phyloP scores from a whole-genome alignment of 2,329 filamentous ascomycete genomes.

The Apiospora koreana region DNA sequence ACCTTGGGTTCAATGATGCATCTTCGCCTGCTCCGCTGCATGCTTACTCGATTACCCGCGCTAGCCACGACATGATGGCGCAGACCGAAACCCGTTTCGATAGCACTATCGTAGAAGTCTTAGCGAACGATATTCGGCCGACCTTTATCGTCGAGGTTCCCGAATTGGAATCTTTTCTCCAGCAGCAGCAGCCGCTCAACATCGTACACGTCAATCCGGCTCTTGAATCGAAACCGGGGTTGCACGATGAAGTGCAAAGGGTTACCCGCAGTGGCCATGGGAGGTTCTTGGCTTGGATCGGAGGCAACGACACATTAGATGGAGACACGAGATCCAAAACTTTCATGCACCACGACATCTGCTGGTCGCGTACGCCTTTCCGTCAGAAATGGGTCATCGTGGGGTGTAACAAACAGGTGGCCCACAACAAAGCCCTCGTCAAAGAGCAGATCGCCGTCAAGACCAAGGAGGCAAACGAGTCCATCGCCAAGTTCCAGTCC shows the following conservation, averaged over 20 bases:
- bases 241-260: constrained; percentile 33
- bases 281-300: constrained; percentile 43
- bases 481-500: constrained; percentile 66
- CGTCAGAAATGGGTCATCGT: constrained; percentile 39
- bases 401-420: constrained; percentile 38
- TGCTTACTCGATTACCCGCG: not conserved
- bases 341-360: constrained; percentile 30
- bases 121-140: constrained; percentile 43
- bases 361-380: constrained; percentile 40
- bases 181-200: constrained; percentile 17
- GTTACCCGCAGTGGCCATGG: constrained; percentile 32
- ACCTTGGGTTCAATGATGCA: constrained; percentile 12
- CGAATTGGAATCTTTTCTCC: constrained; percentile 10
- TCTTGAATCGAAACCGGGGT: constrained; percentile 30
- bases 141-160: constrained; percentile 38
- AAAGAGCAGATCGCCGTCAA: constrained; percentile 50
- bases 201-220: constrained; percentile 40
- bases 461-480: constrained; percentile 50
- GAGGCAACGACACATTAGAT: constrained; percentile 15
- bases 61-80: constrained; percentile 12
- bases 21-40: constrained; percentile 4
- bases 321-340: constrained; percentile 14
- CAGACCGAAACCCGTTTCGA: constrained; percentile 7
- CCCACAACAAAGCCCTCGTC: not conserved
- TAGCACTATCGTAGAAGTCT: constrained; percentile 37